Evolutionary conservation across 2,329 filamentous ascomycete genomes (phyloP).

Genomic region (Plectosphaerella sp.): DNA sequence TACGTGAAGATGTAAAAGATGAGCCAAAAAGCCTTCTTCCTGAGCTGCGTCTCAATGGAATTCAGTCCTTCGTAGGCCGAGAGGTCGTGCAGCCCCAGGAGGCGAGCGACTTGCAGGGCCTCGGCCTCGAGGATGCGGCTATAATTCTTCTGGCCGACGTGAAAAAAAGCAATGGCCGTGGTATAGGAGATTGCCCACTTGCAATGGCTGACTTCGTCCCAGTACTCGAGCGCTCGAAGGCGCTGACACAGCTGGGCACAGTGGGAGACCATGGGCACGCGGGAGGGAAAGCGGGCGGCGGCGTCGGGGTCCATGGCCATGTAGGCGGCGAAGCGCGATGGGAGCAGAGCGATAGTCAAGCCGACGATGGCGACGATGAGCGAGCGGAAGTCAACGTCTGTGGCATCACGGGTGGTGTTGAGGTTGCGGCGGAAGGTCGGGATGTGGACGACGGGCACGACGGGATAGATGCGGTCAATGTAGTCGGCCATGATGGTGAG

Average conservation of each 20-base stretch:
- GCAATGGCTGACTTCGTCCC: slow-evolving; percentile 23
- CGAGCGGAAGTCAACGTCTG: slow-evolving; percentile 17
- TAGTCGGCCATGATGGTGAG: slow-evolving; percentile 17
- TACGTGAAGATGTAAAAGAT: slow-evolving; percentile 25
- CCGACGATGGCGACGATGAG: slow-evolving; percentile 18
- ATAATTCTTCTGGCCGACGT: slow-evolving; percentile 28
- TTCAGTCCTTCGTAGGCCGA: slow-evolving; percentile 24
- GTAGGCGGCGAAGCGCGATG: slow-evolving; percentile 19
- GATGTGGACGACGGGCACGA: slow-evolving; percentile 18
- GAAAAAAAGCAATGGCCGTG: slow-evolving; percentile 24
- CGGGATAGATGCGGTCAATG: slow-evolving; percentile 18
- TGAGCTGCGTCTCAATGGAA: slow-evolving; percentile 25
- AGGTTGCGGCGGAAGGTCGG: slow-evolving; percentile 18
- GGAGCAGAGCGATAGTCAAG: slow-evolving; percentile 18
- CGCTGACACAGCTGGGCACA: slow-evolving; percentile 18
- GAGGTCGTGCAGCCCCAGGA: slow-evolving; percentile 24
- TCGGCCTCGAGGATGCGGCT: slow-evolving; percentile 30
- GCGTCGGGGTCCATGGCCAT: slow-evolving; percentile 12
- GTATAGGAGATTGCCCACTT: slow-evolving; percentile 29
- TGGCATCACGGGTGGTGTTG: slow-evolving; percentile 13
- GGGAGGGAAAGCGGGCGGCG: slow-evolving; percentile 16
- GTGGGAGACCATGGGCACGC: slow-evolving; percentile 19
- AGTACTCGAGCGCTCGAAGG: slow-evolving; percentile 15
- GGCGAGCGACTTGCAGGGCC: slow-evolving; percentile 24
- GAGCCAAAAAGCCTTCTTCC: slow-evolving; percentile 31